phyloP scores from a whole-genome alignment of 2,329 filamentous ascomycete species.

The Monosporascus cannonballus region DNA sequence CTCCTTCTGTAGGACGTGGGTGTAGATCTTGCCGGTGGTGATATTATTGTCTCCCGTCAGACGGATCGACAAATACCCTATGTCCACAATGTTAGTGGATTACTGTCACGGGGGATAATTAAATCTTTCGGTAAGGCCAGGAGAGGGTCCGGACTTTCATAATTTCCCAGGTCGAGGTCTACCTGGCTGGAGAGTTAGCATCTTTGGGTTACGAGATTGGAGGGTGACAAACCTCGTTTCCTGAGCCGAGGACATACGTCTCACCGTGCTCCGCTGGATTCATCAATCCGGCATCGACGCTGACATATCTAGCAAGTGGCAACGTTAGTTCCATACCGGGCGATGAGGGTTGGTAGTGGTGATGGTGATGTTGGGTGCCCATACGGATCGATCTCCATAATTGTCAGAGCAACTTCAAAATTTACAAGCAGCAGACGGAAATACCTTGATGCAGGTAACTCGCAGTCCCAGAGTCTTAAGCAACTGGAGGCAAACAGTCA shows the following conservation, averaged over 20 bases:
- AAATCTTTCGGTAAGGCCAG: too few relatives aligned
- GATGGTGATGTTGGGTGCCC: background rate
- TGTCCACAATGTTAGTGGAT: too few relatives aligned
- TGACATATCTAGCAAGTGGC: too few relatives aligned
- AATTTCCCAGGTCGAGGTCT: slow-evolving; percentile 53
- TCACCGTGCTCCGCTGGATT: slow-evolving; percentile 40
- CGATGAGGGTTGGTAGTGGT: too few relatives aligned
- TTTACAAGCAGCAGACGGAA: slow-evolving; percentile 73
- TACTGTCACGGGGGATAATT: too few relatives aligned
- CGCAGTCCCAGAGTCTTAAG: slow-evolving; percentile 77
- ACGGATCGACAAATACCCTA: slow-evolving; percentile 67
- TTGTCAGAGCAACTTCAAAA: slow-evolving; percentile 25
- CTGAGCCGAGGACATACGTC: slow-evolving; percentile 4
- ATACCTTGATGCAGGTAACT: slow-evolving; percentile 47
- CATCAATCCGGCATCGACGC: background rate
- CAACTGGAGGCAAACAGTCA: slow-evolving; percentile 45
- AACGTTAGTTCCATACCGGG: too few relatives aligned
- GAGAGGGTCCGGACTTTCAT: slow-evolving; percentile 30
- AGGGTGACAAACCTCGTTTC: background rate
- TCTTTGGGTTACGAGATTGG: slow-evolving; percentile 1
- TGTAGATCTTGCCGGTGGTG: slow-evolving; percentile 94
- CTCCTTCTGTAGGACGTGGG: slow-evolving; percentile 71
- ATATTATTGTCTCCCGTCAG: slow-evolving; percentile 89
- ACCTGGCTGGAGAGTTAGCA: slow-evolving; percentile 23
- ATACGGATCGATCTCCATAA: background rate